phyloP scores from a whole-genome alignment of 2,329 filamentous ascomycete species.

The Botrytis tulipae region DNA sequence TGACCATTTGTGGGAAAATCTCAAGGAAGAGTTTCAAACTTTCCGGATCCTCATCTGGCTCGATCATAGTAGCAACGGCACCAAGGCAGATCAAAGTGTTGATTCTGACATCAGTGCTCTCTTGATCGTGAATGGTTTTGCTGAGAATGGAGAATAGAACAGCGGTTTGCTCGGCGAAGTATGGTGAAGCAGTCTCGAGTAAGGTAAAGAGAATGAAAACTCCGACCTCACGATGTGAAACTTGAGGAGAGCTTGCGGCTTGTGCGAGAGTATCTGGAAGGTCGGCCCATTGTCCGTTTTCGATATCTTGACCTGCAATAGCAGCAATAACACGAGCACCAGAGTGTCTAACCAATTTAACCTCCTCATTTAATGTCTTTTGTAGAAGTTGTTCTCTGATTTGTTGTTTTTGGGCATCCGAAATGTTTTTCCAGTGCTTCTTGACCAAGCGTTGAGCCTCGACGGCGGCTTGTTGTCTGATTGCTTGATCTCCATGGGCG shows the following conservation, averaged over 20 bases:
- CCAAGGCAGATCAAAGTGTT: slow-evolving; percentile 92
- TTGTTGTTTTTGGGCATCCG: slow-evolving; percentile 72
- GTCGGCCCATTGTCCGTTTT: slow-evolving; percentile 81
- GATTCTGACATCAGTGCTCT: slow-evolving; percentile 88
- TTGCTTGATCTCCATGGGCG: slow-evolving; percentile 61
- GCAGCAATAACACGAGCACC: slow-evolving; percentile 83
- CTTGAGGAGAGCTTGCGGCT: slow-evolving; percentile 71
- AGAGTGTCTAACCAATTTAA: slow-evolving; percentile 76
- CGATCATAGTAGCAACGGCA: slow-evolving; percentile 80
- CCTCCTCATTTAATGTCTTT: slow-evolving; percentile 76
- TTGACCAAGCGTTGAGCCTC: slow-evolving; percentile 79
- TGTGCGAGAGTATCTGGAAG: slow-evolving; percentile 77
- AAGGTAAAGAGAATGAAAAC: slow-evolving; percentile 92
- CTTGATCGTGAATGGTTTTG: slow-evolving; percentile 83
- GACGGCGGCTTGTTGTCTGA: slow-evolving; percentile 86
- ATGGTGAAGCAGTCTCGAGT: slow-evolving; percentile 80
- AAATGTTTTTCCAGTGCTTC: slow-evolving; percentile 80
- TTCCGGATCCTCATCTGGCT: slow-evolving; percentile 78
- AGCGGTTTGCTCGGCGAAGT: slow-evolving; percentile 76
- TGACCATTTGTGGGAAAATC: slow-evolving; percentile 83
- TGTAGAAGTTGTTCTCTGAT: slow-evolving; percentile 82
- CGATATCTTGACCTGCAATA: slow-evolving; percentile 82
- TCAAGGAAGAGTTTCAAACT: slow-evolving; percentile 73
- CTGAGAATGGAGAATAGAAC: slow-evolving; percentile 81
- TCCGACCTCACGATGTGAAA: slow-evolving; percentile 82